phyloP scores from a whole-genome alignment of 139 green algal species.

The Closterium sp. region DNA sequence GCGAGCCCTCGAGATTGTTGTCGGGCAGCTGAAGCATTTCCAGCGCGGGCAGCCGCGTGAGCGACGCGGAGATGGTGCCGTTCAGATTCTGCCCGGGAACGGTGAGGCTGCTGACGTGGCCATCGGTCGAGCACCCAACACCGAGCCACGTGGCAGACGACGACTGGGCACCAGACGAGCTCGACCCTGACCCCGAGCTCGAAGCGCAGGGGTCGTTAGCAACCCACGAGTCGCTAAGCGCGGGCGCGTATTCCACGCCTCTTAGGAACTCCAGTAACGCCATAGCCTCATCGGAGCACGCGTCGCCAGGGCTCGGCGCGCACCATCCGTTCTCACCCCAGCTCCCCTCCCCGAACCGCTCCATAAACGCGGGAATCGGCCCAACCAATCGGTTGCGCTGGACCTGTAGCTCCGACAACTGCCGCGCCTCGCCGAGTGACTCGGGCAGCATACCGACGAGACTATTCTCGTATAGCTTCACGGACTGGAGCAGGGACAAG shows the following conservation, averaged over 20 bases:
- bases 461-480: not conserved
- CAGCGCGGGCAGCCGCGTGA: conserved; percentile 7
- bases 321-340: conserved; percentile 3
- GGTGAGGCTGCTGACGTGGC: not conserved
- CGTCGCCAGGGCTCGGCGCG: not conserved
- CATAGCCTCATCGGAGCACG: not conserved
- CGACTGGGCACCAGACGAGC: not conserved
- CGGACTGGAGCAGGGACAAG: conserved; percentile 6
- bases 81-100: not conserved
- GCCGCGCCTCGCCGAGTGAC: not conserved
- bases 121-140: not conserved
- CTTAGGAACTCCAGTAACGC: conserved; percentile 17
- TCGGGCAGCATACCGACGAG: conserved; percentile 3
- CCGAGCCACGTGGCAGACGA: not conserved
- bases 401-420: not conserved
- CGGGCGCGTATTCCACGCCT: conserved; percentile 18
- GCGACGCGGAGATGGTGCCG: not conserved
- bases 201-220: not conserved
- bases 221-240: not conserved
- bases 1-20: conserved; percentile 25
- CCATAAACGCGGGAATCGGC: conserved; percentile 8
- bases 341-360: not conserved
- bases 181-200: not conserved
- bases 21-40: conserved; percentile 5
- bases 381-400: not conserved